These are phyloP conservation scores for Ceratocystis cacaofunesta DNA, from an alignment of 2,329 filamentous ascomycete species.

Conservation along the genomic window DNA sequence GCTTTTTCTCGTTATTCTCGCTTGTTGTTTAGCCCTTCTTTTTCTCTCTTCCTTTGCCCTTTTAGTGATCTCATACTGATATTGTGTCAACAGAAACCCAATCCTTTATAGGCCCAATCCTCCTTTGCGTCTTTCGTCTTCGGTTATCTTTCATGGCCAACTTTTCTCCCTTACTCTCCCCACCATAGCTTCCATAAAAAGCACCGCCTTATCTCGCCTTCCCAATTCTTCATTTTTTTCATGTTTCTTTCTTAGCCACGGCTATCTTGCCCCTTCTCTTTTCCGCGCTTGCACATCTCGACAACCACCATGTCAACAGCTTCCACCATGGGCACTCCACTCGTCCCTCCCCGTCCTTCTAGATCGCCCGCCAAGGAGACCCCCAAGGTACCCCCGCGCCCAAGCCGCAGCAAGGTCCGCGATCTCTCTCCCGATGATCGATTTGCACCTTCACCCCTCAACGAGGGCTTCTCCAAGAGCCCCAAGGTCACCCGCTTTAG, in stretches of 20 bases:
- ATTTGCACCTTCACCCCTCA: conserved; percentile 75
- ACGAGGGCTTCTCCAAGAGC: conserved; percentile 48
- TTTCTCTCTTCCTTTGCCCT: not conserved
- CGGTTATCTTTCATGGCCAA: conserved; percentile 3
- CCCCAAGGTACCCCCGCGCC: conserved; percentile 69
- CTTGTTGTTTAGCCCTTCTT: not conserved
- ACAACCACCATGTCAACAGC: conserved; percentile 30
- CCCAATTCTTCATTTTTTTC: conserved; percentile 14
- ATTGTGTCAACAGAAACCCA: not conserved
- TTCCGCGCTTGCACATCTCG: conserved; percentile 16
- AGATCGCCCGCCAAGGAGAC: conserved; percentile 25
- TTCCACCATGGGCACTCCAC: conserved; percentile 37
- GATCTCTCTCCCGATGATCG: conserved; percentile 64
- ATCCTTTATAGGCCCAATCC: not conserved
- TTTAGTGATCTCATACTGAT: not conserved
- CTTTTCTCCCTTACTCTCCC: not conserved
- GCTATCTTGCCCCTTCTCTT: conserved; percentile 17
- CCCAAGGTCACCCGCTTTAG: conserved; percentile 26
- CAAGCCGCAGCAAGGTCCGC: conserved; percentile 53
- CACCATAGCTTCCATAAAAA: not conserved
- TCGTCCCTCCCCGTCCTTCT: conserved; percentile 41
- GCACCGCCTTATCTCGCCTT: conserved; percentile 8
- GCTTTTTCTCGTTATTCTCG: not conserved
- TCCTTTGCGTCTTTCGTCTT: not conserved
- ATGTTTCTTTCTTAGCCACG: not conserved